Base-by-base conservation (phyloP, 1,139 yeast species). In the Diutina mesorugosa region DNA sequence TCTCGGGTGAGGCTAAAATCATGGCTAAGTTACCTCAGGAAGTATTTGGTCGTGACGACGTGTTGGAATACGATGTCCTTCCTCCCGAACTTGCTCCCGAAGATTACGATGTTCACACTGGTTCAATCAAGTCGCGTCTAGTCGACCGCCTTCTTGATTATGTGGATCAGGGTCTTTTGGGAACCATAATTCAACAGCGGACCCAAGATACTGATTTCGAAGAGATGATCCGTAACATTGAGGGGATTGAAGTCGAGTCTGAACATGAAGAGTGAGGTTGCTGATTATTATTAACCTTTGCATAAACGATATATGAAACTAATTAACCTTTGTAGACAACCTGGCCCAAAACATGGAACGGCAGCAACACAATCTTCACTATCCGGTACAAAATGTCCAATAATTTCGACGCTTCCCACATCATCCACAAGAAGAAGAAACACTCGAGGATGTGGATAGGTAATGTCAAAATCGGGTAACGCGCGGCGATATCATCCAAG, bases 1-100 rank as follows among this genome's bases (percentile, higher is more conserved):
- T 87, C 52, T 84, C 90, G 0, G 88, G 87, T 16, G 93, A 86
- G 65, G 82, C 81, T 38, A 77, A 81, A 55, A 76, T 84, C 0
- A 82, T 86, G 87, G 89, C 88, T 1, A 78, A 79, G 61, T 72
- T 86, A 18, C 95, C 95, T 0, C 66, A 74, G 51, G 64, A 69
- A 2, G 73, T 85, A n/a, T 87, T 90, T 87, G 74, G 77, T 1
- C 66, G 79, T 52, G 75, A 83, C 59, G 87, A 84, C 58, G 74
- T 83, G 16, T 81, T 74, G 62, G 95, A 87, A 62, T 87, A 79
- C 65, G 95, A 87, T 67, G 79, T 84, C 2, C 67, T 86, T 26
- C 91, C 93, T 1, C 90, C 91, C 12, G 66, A 64, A 67, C 90
- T 80, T 67, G 93, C n/a, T 6, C 21, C 35, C 2, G 45, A 32